These are phyloP conservation scores for Pachysolen tannophilus DNA, from an alignment of 805 yeast genomes.

Conservation along the genomic window DNA sequence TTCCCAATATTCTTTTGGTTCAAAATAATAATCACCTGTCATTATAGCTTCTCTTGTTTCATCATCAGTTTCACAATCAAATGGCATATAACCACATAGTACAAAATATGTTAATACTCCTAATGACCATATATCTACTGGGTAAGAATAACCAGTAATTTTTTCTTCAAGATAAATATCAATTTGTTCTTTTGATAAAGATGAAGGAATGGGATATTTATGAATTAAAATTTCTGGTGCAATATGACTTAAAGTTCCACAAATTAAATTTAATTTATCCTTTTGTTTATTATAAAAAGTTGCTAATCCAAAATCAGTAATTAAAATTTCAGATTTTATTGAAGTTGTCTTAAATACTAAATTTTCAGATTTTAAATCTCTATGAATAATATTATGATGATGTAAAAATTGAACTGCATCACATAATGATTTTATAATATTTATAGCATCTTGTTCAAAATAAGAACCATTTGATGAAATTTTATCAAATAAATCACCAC, in stretches of 20 bases:
- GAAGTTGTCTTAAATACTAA: conserved; percentile 53
- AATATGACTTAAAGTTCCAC: conserved; percentile 85
- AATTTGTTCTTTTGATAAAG: not conserved
- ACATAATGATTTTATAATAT: conserved; percentile 41
- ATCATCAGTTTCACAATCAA: conserved; percentile 85
- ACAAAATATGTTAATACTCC: conserved; percentile 75
- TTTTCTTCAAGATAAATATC: conserved; percentile 25
- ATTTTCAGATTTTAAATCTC: conserved; percentile 94
- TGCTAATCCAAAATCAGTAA: conserved; percentile 77
- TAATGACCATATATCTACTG: conserved; percentile 77
- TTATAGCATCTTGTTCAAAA: conserved; percentile 52
- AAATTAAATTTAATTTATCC: conserved; percentile 69
- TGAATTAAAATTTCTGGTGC: conserved; percentile 64
- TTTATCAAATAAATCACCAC: conserved; percentile 71
- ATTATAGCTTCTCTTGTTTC: conserved; percentile 73
- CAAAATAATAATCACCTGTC: conserved; percentile 57
- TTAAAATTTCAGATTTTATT: conserved; percentile 63
- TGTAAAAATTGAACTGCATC: conserved; percentile 80
- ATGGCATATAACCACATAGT: conserved; percentile 79
- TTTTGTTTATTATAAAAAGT: conserved; percentile 61
- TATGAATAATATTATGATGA: conserved; percentile 84
- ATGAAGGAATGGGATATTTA: conserved; percentile 3
- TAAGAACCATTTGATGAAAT: conserved; percentile 57
- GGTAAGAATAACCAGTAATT: conserved; percentile 48
- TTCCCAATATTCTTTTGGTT: conserved; percentile 84